These are phyloP conservation scores for Mortierella claussenii DNA, from an alignment of 192 early-diverging fungal genomes.

Conservation along the genomic window DNA sequence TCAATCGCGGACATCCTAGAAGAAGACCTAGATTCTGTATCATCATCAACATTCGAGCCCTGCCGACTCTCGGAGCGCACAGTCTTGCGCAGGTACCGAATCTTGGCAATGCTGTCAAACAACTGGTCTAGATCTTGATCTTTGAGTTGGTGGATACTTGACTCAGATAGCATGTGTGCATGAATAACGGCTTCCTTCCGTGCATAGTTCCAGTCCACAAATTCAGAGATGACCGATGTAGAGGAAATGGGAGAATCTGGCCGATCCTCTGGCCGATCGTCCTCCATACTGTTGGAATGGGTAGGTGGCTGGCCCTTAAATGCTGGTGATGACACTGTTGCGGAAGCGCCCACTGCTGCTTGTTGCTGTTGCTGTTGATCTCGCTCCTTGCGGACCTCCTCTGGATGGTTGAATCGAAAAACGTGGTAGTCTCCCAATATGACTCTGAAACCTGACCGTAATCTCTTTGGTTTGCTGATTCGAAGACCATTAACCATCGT, in stretches of 20 bases:
- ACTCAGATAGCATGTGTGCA: slow-evolving; percentile 49
- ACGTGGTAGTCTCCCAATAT: slow-evolving; percentile 86
- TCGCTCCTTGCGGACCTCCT: slow-evolving; percentile 75
- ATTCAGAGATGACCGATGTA: slow-evolving; percentile 59
- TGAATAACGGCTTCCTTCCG: slow-evolving; percentile 70
- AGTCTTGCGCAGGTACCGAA: slow-evolving; percentile 56
- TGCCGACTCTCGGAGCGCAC: slow-evolving; percentile 60
- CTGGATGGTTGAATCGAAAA: slow-evolving; percentile 87
- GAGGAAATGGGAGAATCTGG: slow-evolving; percentile 54
- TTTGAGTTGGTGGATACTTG: slow-evolving; percentile 45
- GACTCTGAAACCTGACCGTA: slow-evolving; percentile 80
- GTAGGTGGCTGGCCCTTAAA: slow-evolving; percentile 14
- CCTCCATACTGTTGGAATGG: slow-evolving; percentile 36
- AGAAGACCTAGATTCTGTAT: slow-evolving; percentile 51
- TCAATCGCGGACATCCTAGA: slow-evolving; percentile 33
- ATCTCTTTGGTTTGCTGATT: slow-evolving; percentile 62
- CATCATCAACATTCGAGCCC: slow-evolving; percentile 49
- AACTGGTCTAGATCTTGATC: slow-evolving; percentile 50
- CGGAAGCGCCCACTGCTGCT: neutral
- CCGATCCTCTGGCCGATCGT: slow-evolving; percentile 41
- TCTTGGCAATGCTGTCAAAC: slow-evolving; percentile 65
- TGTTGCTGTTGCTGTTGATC: slow-evolving; percentile 33
- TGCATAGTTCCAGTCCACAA: slow-evolving; percentile 83
- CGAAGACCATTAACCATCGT: slow-evolving; percentile 85
- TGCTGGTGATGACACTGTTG: slow-evolving; percentile 10